Evolutionary conservation across 2,329 filamentous ascomycete species (phyloP), one percentile per base, ranked within the genome.

Genomic region (Venturia effusa): DNA sequence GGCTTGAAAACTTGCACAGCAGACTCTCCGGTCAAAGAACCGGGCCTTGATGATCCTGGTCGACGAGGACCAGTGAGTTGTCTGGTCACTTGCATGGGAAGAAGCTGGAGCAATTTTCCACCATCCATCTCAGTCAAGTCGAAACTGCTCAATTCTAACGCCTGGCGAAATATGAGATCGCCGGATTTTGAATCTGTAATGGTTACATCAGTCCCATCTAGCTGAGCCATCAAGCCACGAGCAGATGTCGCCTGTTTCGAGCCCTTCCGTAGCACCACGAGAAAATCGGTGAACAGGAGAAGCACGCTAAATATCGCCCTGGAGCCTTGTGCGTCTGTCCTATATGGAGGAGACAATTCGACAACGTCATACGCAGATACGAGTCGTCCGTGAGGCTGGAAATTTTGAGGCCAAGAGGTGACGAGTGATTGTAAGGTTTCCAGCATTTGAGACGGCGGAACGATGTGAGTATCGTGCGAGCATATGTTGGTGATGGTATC

Each of bases 401-500:
- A 82, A 61, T 87, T 83, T 27, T 78, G 71, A 0, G 91, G 90
- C 90, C 91, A 96, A 57, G 82, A 84, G 69, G 90, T 85, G 51
- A 95, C 83, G 74, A 94, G 83, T 67, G 88, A 87, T 67, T 87
- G 87, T 59, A 97, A 78, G 51, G 89, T 86, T 68, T 86, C 88
- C 40, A 88, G 83, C 55, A 90, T 81, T 68, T 90, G 88, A 11
- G 87, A 86, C 68, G 91, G 89, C 70, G 90, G 88, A 3, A 79
- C 76, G 74, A 80, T 70, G 70, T 89, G 72, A 77, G 89, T 82
- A 70, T 97, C 93, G 77, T 97, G 87, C 19, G 93, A 95, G 75
- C 94, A 99, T 54, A 99, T 99, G 63, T 96, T 94, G 24, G 92
- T 92, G 68, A 99, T 92, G 62, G 96, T 89, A 73, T 97, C 94